Evolutionary conservation across 2,329 filamentous ascomycete genomes (phyloP).

Genomic region (Trematosphaeria pertusa): DNA sequence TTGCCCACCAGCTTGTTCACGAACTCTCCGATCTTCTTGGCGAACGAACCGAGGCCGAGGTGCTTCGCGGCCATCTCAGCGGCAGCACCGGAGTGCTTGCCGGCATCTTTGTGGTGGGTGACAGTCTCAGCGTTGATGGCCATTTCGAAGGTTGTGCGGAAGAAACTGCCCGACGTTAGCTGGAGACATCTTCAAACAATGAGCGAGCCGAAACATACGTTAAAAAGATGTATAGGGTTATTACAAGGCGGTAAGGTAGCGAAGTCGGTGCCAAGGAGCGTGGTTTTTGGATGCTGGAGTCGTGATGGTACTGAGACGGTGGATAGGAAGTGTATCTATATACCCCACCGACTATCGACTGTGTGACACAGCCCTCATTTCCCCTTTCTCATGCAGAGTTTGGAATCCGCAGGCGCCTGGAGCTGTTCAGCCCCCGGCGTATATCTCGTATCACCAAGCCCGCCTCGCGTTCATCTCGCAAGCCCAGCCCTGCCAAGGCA

Average conservation of each 20-base stretch:
- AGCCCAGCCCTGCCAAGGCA: too few species aligned
- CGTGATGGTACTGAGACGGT: neutral
- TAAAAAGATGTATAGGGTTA: neutral
- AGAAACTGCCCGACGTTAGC: neutral
- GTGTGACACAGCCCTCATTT: slow-evolving; percentile 1
- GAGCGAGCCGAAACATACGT: neutral
- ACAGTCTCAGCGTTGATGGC: slow-evolving; percentile 13
- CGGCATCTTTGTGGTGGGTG: slow-evolving; percentile 19
- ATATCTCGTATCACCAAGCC: neutral
- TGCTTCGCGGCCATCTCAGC: slow-evolving; percentile 19
- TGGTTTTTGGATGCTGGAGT: neutral
- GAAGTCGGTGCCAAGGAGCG: neutral
- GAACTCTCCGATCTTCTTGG: slow-evolving; percentile 21
- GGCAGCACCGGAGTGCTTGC: slow-evolving; percentile 18
- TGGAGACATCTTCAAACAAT: too few species aligned
- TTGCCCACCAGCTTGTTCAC: slow-evolving; percentile 22
- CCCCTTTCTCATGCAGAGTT: slow-evolving; percentile 3
- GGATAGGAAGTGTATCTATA: neutral
- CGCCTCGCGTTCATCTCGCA: neutral
- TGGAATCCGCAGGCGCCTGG: neutral
- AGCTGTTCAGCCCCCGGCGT: neutral
- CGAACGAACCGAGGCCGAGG: slow-evolving; percentile 10
- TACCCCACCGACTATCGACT: neutral
- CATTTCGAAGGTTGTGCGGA: slow-evolving; percentile 11
- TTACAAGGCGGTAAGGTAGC: neutral